phyloP scores from a whole-genome alignment of 305 asterid species.

The Euphrasia arctica region DNA sequence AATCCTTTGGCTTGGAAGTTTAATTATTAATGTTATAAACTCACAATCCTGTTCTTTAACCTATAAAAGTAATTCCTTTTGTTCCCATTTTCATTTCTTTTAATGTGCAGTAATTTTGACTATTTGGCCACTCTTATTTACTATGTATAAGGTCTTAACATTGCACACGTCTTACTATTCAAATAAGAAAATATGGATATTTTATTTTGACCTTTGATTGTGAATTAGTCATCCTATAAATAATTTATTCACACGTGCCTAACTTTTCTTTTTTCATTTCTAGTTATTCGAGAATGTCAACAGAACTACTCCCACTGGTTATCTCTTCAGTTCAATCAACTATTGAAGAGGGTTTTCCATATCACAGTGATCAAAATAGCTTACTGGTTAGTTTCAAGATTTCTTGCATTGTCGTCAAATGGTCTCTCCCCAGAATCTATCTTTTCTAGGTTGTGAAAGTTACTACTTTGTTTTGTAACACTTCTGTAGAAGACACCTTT shows the following conservation, averaged over 20 bases:
- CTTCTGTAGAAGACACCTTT: not conserved
- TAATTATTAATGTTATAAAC: slow-evolving; percentile 5
- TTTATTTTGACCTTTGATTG: slow-evolving; percentile 6
- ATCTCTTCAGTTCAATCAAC: slow-evolving; percentile 62
- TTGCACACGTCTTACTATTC: slow-evolving; percentile 11
- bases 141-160: slow-evolving; percentile 14
- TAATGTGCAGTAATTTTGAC: slow-evolving; percentile 13
- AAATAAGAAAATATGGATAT: not conserved
- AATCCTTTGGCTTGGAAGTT: slow-evolving; percentile 10
- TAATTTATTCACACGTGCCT: slow-evolving; percentile 20
- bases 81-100: slow-evolving; percentile 2
- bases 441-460: slow-evolving; percentile 19
- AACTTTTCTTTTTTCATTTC: slow-evolving; percentile 25
- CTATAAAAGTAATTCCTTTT: not conserved
- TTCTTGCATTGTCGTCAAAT: slow-evolving; percentile 16
- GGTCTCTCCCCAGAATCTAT: slow-evolving; percentile 16
- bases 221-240: slow-evolving; percentile 10
- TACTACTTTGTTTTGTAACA: slow-evolving; percentile 19
- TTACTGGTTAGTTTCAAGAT: slow-evolving; percentile 60
- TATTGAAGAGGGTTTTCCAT: slow-evolving; percentile 58
- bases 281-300: slow-evolving; percentile 91
- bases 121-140: slow-evolving; percentile 13
- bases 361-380: slow-evolving; percentile 63
- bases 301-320: slow-evolving; percentile 64
- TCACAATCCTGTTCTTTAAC: slow-evolving; percentile 15